phyloP scores from a whole-genome alignment of 495 filamentous ascomycete species.

The Xylaria scruposa region DNA sequence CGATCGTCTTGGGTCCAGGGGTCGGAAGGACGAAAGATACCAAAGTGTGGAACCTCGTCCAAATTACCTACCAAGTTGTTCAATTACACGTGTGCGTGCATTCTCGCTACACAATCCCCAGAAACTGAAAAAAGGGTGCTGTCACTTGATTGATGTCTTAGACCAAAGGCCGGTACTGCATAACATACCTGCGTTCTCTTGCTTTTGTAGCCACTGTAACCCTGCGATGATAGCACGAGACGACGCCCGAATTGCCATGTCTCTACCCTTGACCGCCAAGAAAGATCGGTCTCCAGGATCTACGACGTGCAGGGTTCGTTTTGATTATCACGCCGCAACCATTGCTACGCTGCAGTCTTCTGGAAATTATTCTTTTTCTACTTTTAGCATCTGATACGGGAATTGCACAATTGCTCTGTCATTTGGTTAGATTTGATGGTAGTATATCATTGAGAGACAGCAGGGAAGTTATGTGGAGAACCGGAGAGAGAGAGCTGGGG shows the following conservation, averaged over 20 bases:
- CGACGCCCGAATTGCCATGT: slow-evolving; percentile 27
- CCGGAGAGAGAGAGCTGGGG: background rate
- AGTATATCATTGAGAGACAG: too few relatives aligned
- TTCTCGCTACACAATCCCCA: slow-evolving; percentile 23
- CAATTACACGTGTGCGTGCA: slow-evolving; percentile 28
- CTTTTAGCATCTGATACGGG: slow-evolving; percentile 24
- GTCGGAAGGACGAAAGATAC: slow-evolving; percentile 33
- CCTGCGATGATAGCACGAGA: background rate
- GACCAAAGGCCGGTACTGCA: slow-evolving; percentile 10
- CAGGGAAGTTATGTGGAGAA: background rate
- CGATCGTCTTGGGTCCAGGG: slow-evolving; percentile 27
- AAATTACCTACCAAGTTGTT: slow-evolving; percentile 28
- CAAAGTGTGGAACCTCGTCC: slow-evolving; percentile 31
- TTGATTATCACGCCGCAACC: slow-evolving; percentile 23
- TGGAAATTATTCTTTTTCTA: slow-evolving; percentile 28
- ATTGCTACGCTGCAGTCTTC: slow-evolving; percentile 23
- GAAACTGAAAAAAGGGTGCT: background rate
- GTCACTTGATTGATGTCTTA: slow-evolving; percentile 19
- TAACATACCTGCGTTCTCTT: slow-evolving; percentile 7
- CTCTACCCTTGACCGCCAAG: slow-evolving; percentile 38
- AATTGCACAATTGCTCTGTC: slow-evolving; percentile 3
- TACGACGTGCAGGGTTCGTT: slow-evolving; percentile 16
- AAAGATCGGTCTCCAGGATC: slow-evolving; percentile 36
- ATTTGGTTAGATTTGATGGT: background rate
- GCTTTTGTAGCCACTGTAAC: background rate